A percentile compares a stretch with the other conserved stretches of the same genome.
Evolutionary conservation across 371 early-diverging fungal species (phyloP).

Genomic region (Batkoa obscura): DNA sequence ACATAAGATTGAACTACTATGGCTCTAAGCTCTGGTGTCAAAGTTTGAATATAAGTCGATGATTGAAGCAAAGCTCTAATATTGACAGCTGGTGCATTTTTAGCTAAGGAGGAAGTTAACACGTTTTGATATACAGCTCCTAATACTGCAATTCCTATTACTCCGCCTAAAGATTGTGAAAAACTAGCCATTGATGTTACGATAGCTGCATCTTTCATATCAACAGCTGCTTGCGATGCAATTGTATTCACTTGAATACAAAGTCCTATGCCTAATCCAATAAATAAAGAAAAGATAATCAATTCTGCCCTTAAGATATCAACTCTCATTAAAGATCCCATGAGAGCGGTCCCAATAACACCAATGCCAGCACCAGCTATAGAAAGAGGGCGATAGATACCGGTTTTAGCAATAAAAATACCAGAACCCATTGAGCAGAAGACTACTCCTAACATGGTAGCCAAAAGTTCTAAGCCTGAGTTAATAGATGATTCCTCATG

Average conservation of each 20-base stretch:
- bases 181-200: slow-evolving; percentile 35
- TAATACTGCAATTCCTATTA: slow-evolving; percentile 38
- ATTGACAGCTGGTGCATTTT: neutral
- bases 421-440: slow-evolving; percentile 29
- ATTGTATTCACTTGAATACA: slow-evolving; percentile 38
- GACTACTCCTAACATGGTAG: slow-evolving; percentile 32
- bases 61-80: too few species aligned
- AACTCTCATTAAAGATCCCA: slow-evolving; percentile 18
- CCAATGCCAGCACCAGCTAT: slow-evolving; percentile 23
- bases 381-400: slow-evolving; percentile 24
- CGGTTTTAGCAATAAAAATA: slow-evolving; percentile 21
- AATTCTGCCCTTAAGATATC: slow-evolving; percentile 17
- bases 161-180: slow-evolving; percentile 42
- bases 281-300: slow-evolving; percentile 21
- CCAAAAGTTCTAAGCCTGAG: slow-evolving; percentile 44
- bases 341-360: slow-evolving; percentile 22
- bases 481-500: slow-evolving; percentile 16
- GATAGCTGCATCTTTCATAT: slow-evolving; percentile 33
- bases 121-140: slow-evolving; percentile 28
- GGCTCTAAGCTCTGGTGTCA: too few species aligned
- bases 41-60: too few species aligned
- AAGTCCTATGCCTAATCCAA: slow-evolving; percentile 36
- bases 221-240: slow-evolving; percentile 30
- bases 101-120: slow-evolving; percentile 10
- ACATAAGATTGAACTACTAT: too few species aligned